A percentile compares a stretch with the other conserved stretches of the same genome.
Conservation (phyloP, 768 basidiomycete genomes). For the Cystobasidium onofrii region DNA sequence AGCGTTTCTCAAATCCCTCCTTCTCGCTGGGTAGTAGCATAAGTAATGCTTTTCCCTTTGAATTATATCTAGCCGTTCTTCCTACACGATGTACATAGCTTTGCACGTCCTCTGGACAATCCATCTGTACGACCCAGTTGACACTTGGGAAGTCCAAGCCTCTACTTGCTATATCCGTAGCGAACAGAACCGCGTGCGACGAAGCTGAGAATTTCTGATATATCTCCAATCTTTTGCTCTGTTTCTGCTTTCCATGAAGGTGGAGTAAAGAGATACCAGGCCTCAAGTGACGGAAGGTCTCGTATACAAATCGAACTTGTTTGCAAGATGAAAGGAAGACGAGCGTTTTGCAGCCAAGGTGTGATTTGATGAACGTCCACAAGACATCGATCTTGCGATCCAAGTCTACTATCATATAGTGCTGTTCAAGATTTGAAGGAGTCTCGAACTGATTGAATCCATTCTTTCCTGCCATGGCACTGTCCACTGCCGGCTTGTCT, state of each 20-base stretch:
- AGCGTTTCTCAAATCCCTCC: slow-evolving; percentile 69
- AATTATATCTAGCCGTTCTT: slow-evolving; percentile 85
- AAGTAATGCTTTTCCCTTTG: slow-evolving; percentile 73
- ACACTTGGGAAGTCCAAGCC: slow-evolving; percentile 93
- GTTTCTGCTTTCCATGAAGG: slow-evolving; percentile 93
- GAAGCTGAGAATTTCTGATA: slow-evolving; percentile 75
- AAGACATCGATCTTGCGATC: slow-evolving; percentile 83
- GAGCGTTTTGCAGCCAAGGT: slow-evolving; percentile 79
- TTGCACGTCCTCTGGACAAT: slow-evolving; percentile 93
- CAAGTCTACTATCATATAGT: slow-evolving; percentile 72
- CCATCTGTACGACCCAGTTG: slow-evolving; percentile 92
- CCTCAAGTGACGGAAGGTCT: slow-evolving; percentile 90
- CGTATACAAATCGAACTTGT: slow-evolving; percentile 90
- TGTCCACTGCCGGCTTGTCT: not conserved
- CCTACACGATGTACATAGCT: slow-evolving; percentile 97
- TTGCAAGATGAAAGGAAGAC: slow-evolving; percentile 93
- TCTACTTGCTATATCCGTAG: slow-evolving; percentile 91
- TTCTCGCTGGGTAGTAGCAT: slow-evolving; percentile 84
- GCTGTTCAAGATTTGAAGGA: slow-evolving; percentile 73
- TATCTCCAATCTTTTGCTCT: slow-evolving; percentile 71
- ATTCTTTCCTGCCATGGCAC: slow-evolving; percentile 36
- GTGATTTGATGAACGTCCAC: slow-evolving; percentile 90
- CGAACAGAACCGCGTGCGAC: slow-evolving; percentile 76
- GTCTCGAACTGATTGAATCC: slow-evolving; percentile 50
- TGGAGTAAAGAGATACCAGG: slow-evolving; percentile 88